These are phyloP conservation scores for Melanogaster broomeanus DNA, from an alignment of 768 basidiomycete genomes.

Conservation along the genomic window DNA sequence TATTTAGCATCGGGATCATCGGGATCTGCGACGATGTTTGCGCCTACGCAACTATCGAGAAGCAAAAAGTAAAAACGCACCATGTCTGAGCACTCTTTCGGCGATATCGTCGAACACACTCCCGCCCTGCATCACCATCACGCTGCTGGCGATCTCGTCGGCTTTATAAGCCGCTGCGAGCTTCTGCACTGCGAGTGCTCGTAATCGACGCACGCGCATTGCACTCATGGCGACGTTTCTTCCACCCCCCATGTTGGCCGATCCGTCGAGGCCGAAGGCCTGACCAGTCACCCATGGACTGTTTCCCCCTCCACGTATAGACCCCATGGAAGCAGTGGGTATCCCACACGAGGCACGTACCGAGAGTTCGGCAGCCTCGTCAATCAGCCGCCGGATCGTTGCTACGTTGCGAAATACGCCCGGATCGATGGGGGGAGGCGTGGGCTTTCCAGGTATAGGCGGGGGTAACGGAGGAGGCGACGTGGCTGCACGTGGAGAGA, in stretches of 20 bases:
- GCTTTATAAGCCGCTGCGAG: slow-evolving; percentile 82
- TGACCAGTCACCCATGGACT: slow-evolving; percentile 66
- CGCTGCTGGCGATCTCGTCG: slow-evolving; percentile 90
- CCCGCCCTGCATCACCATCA: slow-evolving; percentile 95
- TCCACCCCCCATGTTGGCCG: slow-evolving; percentile 56
- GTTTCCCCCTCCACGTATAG: slow-evolving; percentile 49
- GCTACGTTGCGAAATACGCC: slow-evolving; percentile 81
- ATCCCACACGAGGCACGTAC: slow-evolving; percentile 87
- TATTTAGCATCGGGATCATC: slow-evolving; percentile 79
- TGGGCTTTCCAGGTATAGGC: slow-evolving; percentile 63
- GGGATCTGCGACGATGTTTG: slow-evolving; percentile 52
- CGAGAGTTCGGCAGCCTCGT: slow-evolving; percentile 86
- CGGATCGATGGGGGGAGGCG: slow-evolving; percentile 87
- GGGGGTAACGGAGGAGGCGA: slow-evolving; percentile 47
- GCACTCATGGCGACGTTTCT: slow-evolving; percentile 83
- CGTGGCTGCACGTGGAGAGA: slow-evolving; percentile 30
- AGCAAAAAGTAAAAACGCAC: slow-evolving; percentile 34
- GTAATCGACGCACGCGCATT: slow-evolving; percentile 76
- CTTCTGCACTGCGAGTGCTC: slow-evolving; percentile 84
- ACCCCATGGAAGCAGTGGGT: slow-evolving; percentile 70
- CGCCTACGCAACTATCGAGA: background rate
- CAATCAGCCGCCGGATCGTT: slow-evolving; percentile 77
- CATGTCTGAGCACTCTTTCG: slow-evolving; percentile 75
- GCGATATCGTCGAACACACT: slow-evolving; percentile 93
- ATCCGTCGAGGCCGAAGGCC: slow-evolving; percentile 60